Base-by-base conservation (phyloP, 768 basidiomycete genomes). In the Mycena venus region DNA sequence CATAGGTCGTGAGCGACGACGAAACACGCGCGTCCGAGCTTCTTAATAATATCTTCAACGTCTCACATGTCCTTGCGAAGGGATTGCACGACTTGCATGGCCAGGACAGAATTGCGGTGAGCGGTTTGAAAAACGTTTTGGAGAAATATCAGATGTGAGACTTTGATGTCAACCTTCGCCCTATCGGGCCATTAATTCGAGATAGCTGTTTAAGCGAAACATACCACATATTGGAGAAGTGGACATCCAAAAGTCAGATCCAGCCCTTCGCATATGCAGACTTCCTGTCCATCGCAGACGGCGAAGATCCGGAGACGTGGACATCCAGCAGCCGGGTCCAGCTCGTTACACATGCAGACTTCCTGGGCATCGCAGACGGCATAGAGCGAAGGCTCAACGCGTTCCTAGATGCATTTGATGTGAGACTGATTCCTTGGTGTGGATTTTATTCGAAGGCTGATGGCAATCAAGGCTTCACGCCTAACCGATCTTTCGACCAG, bases 381-480 rank as follows among this genome's bases (percentile, higher is more conserved):
- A 59, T 68, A 21, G 56, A 68, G 12, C 40, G 27, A 2, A 31
- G 67, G 42, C 19, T 68, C 14, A 59, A 68, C 31, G 11, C 23
- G n/a, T 68, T 68, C 40, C 67, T 34, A 11, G 67, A 68, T n/a
- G 42, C 56, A 17, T 68, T 68, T 38, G n/a, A 7, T 59, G 67
- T 68, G 14, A 8, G 67, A 15, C 21, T 12, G 25, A 38, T n/a
- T 38, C 36, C 36, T 38, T 38, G 36, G 8, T 27, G 36, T 36
- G 12, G 49, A 3, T 36, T 38, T 34, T 25, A 3, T 15, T 38
- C 29, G 9, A 23, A 25, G 0, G 12, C 64, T 51, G 32, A 66
- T 49, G 15, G 9, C 34, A 4, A 47, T 21, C 4, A n/a, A 67
- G 65, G 38, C 36, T 17, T 2, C 65, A 19, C 65, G 65, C 27